phyloP scores from a whole-genome alignment of 306 rosid species.

The apple (Malus domestica) region DNA sequence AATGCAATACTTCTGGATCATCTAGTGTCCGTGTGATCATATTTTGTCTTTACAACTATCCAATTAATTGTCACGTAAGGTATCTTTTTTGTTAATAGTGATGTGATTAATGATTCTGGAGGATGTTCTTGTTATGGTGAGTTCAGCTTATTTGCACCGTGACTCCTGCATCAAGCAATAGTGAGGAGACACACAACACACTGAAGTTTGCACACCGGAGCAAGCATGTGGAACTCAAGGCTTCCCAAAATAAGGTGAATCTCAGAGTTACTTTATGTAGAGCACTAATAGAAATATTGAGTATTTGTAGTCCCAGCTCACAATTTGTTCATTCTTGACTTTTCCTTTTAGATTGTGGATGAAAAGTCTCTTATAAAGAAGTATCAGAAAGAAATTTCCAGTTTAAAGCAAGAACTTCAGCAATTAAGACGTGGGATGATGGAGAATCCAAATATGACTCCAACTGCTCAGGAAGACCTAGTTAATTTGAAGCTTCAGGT shows the following conservation, averaged over 20 bases:
- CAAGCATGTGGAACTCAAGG: slow-evolving; percentile 50
- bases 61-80: background rate
- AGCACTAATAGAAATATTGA: background rate
- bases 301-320: background rate
- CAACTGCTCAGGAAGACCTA: slow-evolving; percentile 44
- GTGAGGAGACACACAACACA: slow-evolving; percentile 54
- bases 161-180: slow-evolving; percentile 57
- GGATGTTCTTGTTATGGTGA: slow-evolving; percentile 9
- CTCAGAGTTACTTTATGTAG: background rate
- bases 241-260: slow-evolving; percentile 53
- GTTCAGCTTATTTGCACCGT: slow-evolving; percentile 47
- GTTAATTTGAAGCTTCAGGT: slow-evolving; percentile 60
- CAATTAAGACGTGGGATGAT: slow-evolving; percentile 44
- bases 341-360: slow-evolving; percentile 37
- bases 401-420: slow-evolving; percentile 52
- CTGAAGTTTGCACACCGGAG: slow-evolving; percentile 57
- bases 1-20: background rate
- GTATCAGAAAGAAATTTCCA: slow-evolving; percentile 52
- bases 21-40: background rate
- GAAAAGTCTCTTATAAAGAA: slow-evolving; percentile 58
- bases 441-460: slow-evolving; percentile 32
- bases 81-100: background rate
- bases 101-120: background rate
- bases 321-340: background rate
- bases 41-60: background rate